Percentiles rank a stretch among this genome's conserved stretches.
phyloP scores from a whole-genome alignment of 331 rosid genomes.

The Quercus tomentella region DNA sequence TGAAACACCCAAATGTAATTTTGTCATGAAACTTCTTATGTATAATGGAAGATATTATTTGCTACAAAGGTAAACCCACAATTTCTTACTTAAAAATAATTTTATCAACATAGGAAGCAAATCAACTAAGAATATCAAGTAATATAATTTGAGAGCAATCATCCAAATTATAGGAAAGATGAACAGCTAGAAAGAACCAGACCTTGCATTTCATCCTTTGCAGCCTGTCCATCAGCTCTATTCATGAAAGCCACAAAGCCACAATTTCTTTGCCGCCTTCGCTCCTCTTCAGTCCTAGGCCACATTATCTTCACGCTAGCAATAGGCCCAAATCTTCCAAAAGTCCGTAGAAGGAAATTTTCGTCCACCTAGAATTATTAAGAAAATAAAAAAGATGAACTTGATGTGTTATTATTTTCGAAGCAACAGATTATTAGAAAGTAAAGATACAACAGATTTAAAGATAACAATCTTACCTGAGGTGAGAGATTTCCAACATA shows the following conservation, averaged over 20 bases:
- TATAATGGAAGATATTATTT: background rate
- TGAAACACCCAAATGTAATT: background rate
- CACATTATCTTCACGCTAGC: constrained; percentile 99
- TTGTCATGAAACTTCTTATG: background rate
- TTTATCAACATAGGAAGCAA: background rate
- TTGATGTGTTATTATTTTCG: background rate
- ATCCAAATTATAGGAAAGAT: background rate
- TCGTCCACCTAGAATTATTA: constrained; percentile 74
- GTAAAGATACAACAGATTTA: background rate
- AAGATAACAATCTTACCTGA: constrained; percentile 42
- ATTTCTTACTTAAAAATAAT: background rate
- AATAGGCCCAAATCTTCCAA: constrained; percentile 99
- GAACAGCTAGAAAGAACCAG: constrained; percentile 14
- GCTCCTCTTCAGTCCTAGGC: constrained; percentile 99
- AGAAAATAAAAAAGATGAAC: constrained; percentile 18
- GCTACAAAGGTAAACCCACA: background rate
- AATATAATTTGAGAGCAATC: background rate
- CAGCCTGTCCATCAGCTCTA: constrained; percentile 98
- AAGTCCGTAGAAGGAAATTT: constrained; percentile 95
- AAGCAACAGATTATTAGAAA: constrained; percentile 8
- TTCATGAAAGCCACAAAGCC: constrained; percentile 99
- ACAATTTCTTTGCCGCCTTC: constrained; percentile 98
- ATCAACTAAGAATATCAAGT: background rate
- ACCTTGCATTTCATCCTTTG: constrained; percentile 99
- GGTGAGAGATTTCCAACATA: constrained; percentile 99